Evolutionary conservation across 192 early-diverging fungal species (phyloP), one percentile per base, ranked within the genome.

Genomic region (Linnemannia zychae): DNA sequence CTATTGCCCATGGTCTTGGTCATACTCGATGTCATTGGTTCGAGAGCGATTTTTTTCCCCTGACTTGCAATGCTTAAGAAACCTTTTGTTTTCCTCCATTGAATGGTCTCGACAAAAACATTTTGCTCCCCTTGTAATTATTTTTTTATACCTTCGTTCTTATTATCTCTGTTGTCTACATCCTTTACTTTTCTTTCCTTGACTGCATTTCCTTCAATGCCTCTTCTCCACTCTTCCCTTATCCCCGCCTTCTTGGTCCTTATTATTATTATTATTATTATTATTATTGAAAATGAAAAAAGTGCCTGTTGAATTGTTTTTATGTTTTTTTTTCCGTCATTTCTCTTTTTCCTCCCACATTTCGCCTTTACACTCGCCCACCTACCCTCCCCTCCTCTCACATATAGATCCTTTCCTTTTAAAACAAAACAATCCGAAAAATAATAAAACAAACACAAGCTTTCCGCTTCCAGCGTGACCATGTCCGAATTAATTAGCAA

Each of bases 111-210:
- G 48, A 71, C 46, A 4, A 16, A 1, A 52, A 16, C 3, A 3
- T 57, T 57, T n/a, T n/a, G n/a, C n/a, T n/a, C n/a, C 9, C 40
- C 24, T 46, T 71, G 36, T 52, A 22, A 24, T 73, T 71, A 31
- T 44, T 4, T 71, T 71, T 16, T 37, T 47, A 31, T 73, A 9
- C 71, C 50, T 73, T 73, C n/a, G n/a, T n/a, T 13, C 49, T 28
- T 48, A 24, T 48, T 48, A 3, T 6, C 40, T n/a, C n/a, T n/a
- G n/a, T n/a, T n/a, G n/a, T n/a, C n/a, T n/a, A n/a, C n/a, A n/a
- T n/a, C n/a, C n/a, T n/a, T n/a, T n/a, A n/a, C 60, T 36, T 60
- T 34, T 40, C 31, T 47, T 79, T 24, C 33, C 48, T 68, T 24
- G 18, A 24, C 20, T 13, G 15, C 24, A 46, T 53, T 67, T 6